These are phyloP conservation scores for Mycena vulgaris DNA, from an alignment of 768 basidiomycete species.

Conservation along the genomic window DNA sequence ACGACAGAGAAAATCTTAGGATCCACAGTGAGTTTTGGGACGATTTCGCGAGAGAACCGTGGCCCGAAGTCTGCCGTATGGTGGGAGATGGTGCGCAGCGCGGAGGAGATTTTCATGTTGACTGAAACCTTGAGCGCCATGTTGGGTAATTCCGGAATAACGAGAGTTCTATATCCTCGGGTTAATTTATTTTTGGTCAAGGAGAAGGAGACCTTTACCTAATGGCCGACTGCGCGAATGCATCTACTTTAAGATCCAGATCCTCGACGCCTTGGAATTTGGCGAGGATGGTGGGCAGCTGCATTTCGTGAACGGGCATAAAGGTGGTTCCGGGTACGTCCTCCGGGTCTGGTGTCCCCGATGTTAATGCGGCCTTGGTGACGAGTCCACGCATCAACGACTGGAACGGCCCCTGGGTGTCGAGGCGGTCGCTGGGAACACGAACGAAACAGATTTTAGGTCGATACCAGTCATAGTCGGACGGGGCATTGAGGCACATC, in stretches of 20 bases:
- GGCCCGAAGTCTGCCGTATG: conserved; percentile 72
- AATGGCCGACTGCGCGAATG: conserved; percentile 68
- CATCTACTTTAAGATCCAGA: conserved; percentile 56
- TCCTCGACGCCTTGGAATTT: conserved; percentile 62
- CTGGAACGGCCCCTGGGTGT: conserved; percentile 62
- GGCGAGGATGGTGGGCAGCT: conserved; percentile 59
- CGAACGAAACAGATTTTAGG: conserved; percentile 65
- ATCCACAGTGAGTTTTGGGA: conserved; percentile 65
- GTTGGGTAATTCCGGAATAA: conserved; percentile 60
- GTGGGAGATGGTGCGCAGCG: conserved; percentile 72
- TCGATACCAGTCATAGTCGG: conserved; percentile 68
- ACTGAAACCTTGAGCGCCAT: conserved; percentile 67
- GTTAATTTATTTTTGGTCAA: not conserved
- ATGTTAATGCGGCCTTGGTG: conserved; percentile 49
- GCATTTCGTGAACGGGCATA: conserved; percentile 70
- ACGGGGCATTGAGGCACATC: conserved; percentile 51
- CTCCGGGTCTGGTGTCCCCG: conserved; percentile 44
- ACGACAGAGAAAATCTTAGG: conserved; percentile 60
- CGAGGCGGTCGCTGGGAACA: conserved; percentile 55
- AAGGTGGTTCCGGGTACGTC: conserved; percentile 50
- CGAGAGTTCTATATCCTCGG: conserved; percentile 58
- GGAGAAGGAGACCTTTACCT: conserved; percentile 53
- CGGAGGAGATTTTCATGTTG: conserved; percentile 71
- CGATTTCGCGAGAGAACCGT: conserved; percentile 65
- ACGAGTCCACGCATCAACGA: conserved; percentile 50